Base-by-base conservation (phyloP, 2,329 filamentous ascomycete genomes). In the Monilinia vaccinii-corymbosi region DNA sequence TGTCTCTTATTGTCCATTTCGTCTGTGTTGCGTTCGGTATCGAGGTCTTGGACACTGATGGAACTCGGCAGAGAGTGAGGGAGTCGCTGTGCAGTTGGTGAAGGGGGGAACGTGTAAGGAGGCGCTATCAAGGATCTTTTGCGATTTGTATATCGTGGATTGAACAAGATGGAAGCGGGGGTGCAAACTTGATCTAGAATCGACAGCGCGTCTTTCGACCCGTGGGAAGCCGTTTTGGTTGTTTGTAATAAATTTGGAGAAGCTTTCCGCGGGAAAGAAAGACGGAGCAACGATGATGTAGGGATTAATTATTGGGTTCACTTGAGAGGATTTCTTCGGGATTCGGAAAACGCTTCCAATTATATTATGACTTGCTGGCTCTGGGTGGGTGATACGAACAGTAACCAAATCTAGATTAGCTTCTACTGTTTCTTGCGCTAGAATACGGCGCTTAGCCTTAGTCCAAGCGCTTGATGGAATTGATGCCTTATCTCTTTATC, bases 1-100 rank as follows among this genome's bases (percentile, higher is more conserved):
- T 97, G 91, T 71, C 89, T 81, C 74, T 95, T 89, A 18, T 44
- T 44, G 76, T 97, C 93, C 93, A 97, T 97, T 6, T 60, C 63
- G 60, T 62, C 55, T 51, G 60, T 53, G 21, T 60, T 58, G 47
- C 60, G 60, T 51, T 70, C 68, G 6, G 64, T 60, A 46, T 68
- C 67, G 40, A 72, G 68, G 36, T 68, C 68, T 51, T 68, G 69
- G 42, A 72, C 50, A 55, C 71, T 72, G 64, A 72, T 72, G 5
- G 64, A 68, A 62, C 70, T 72, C 10, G 70, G 69, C 11, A 72
- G 55, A 34, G 68, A 65, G 49, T 60, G 62, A n/a, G 56, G 61
- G 36, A 67, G 61, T 56, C 62, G 61, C n/a, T 56, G 50, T 14
- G 38, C 55, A 13, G 63, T 61, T n/a, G 69, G 70, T 23, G 69